Evolutionary conservation across 108 stramenopile genomes (phyloP).

Genomic region (Licmophora abbreviata): DNA sequence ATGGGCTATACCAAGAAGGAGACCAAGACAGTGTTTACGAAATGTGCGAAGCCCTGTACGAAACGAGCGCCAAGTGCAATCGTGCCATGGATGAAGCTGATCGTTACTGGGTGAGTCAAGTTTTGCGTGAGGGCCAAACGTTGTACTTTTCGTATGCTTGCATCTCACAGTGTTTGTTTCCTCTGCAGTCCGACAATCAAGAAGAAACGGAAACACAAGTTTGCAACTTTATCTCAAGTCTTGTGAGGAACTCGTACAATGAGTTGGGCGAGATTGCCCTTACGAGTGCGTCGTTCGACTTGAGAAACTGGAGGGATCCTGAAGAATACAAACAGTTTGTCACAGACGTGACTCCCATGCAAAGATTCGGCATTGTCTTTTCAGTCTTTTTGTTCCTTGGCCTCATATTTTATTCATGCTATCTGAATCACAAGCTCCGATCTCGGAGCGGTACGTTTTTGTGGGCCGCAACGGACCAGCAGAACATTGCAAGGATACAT

Average conservation of each 20-base stretch:
- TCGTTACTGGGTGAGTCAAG: not conserved
- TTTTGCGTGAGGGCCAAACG: not conserved
- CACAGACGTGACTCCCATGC: not conserved
- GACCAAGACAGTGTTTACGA: slow-evolving; percentile 34
- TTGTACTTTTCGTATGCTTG: not conserved
- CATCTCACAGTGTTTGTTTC: slow-evolving; percentile 1
- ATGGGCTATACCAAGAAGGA: slow-evolving; percentile 25
- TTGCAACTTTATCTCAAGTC: slow-evolving; percentile 61
- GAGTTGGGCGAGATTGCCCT: slow-evolving; percentile 57
- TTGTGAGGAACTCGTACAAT: slow-evolving; percentile 64
- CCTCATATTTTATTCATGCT: slow-evolving; percentile 18
- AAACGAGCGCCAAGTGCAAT: slow-evolving; percentile 63
- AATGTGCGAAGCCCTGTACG: slow-evolving; percentile 57
- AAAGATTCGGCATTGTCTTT: slow-evolving; percentile 13
- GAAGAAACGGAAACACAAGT: slow-evolving; percentile 31
- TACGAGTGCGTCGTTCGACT: not conserved
- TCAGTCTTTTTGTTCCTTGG: slow-evolving; percentile 13
- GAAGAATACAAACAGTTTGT: not conserved
- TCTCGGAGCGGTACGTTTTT: too few relatives aligned
- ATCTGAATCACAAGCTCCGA: slow-evolving; percentile 25
- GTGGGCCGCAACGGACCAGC: too few relatives aligned
- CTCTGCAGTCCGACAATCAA: slow-evolving; percentile 24
- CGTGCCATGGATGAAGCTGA: slow-evolving; percentile 30
- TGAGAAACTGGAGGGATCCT: slow-evolving; percentile 6
- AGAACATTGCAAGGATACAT: too few relatives aligned